Percentiles rank a stretch among this genome's conserved stretches.
Evolutionary conservation across 768 basidiomycete species (phyloP).

Genomic region (Phanerodontia chrysosporium): DNA sequence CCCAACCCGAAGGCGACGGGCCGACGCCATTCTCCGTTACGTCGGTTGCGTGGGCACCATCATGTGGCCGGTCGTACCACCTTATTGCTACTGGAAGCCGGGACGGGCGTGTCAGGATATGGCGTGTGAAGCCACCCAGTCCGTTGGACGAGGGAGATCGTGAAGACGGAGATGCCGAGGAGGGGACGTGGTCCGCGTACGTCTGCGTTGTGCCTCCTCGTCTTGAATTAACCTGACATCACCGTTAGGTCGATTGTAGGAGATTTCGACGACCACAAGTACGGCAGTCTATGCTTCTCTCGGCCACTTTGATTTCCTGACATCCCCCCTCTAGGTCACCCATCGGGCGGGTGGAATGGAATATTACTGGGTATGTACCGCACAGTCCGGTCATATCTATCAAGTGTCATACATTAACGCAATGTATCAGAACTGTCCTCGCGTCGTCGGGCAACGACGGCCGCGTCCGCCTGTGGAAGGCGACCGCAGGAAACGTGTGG

Average conservation of each 20-base stretch:
- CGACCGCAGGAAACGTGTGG: constrained; percentile 81
- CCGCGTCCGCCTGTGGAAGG: constrained; percentile 81
- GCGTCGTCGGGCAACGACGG: constrained; percentile 84
- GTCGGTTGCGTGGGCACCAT: constrained; percentile 89
- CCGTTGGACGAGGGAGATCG: constrained; percentile 38
- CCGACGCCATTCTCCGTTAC: constrained; percentile 63
- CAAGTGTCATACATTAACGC: not conserved
- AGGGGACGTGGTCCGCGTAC: constrained; percentile 65
- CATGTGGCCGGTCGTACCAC: constrained; percentile 91
- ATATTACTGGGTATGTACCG: constrained; percentile 68
- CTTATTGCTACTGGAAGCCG: constrained; percentile 87
- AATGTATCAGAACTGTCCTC: constrained; percentile 59
- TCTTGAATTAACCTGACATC: not conserved
- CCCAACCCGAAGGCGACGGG: constrained; percentile 23
- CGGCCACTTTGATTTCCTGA: not conserved
- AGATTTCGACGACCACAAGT: constrained; percentile 85
- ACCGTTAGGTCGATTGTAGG: constrained; percentile 47
- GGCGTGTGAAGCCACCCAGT: constrained; percentile 67
- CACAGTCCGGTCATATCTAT: not conserved
- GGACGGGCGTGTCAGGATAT: constrained; percentile 87
- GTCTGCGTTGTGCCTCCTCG: constrained; percentile 1
- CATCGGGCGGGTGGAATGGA: constrained; percentile 90
- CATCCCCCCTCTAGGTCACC: constrained; percentile 45
- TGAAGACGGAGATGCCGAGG: constrained; percentile 31
- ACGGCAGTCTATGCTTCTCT: constrained; percentile 26